phyloP scores from a whole-genome alignment of 257 asterid species.

The Przewalskia tangutica region DNA sequence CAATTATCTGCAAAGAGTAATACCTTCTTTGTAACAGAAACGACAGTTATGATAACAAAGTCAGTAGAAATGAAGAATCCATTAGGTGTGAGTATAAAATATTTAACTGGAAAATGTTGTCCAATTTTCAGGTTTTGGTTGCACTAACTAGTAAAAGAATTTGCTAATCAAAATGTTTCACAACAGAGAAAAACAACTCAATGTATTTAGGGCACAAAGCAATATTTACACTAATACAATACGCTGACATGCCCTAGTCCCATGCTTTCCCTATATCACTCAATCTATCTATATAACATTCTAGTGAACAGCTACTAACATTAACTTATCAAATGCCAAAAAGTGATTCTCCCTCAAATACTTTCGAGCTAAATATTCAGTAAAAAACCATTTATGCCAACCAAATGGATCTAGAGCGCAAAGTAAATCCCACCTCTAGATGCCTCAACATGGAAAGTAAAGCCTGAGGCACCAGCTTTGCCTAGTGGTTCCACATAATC shows the following conservation, averaged over 20 bases:
- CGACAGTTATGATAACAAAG: not conserved
- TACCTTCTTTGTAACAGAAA: not conserved
- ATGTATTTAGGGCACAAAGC: not conserved
- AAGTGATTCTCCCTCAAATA: not conserved
- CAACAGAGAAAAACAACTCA: not conserved
- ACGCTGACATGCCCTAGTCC: not conserved
- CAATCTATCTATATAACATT: not conserved
- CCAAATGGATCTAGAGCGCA: not conserved
- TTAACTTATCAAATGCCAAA: not conserved
- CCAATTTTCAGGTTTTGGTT: not conserved
- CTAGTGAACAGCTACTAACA: not conserved
- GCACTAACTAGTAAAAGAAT: not conserved
- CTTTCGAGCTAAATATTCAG: not conserved
- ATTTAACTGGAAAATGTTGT: not conserved
- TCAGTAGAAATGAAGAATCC: not conserved
- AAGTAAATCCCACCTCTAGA: slow-evolving; percentile 46
- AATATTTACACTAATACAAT: not conserved
- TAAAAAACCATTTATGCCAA: too few species aligned
- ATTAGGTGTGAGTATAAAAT: too few species aligned
- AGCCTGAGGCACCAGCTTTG: slow-evolving; percentile 92
- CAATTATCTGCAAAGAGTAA: slow-evolving; percentile 55
- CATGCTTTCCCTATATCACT: not conserved
- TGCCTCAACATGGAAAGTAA: slow-evolving; percentile 82
- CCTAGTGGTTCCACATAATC: slow-evolving; percentile 79
- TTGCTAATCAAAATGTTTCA: not conserved